Evolutionary conservation across 257 asterid species (phyloP).

Genomic region (Rubia yunnanensis): DNA sequence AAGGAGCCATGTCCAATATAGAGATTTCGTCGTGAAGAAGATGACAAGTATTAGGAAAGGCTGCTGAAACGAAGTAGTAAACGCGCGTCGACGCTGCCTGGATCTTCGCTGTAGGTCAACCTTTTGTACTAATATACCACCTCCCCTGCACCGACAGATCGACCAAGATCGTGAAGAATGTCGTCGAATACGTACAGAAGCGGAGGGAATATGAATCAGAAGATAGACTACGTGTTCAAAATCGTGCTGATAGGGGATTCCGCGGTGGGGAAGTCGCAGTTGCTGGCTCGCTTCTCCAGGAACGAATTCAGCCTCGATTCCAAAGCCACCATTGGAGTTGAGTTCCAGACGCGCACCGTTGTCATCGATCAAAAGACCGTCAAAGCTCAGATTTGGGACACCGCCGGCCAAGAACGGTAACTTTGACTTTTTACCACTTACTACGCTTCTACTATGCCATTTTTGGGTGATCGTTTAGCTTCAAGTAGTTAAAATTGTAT

Average conservation of each 20-base stretch:
- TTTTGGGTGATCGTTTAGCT: not conserved
- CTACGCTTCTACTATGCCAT: not conserved
- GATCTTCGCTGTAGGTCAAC: slow-evolving; percentile 5
- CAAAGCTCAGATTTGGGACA: slow-evolving; percentile 94
- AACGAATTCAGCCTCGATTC: slow-evolving; percentile 72
- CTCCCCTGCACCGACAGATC: not conserved
- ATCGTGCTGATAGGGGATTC: slow-evolving; percentile 75
- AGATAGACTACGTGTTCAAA: slow-evolving; percentile 68
- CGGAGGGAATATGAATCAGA: slow-evolving; percentile 56
- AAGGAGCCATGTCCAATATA: not conserved
- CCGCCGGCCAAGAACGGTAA: slow-evolving; percentile 86
- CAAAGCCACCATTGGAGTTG: slow-evolving; percentile 74
- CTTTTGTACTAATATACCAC: not conserved
- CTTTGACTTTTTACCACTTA: no score
- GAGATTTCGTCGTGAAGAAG: not conserved
- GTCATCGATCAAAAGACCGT: slow-evolving; percentile 50
- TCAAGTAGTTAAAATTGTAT: not conserved
- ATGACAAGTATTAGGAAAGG: not conserved
- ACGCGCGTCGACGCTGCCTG: slow-evolving; percentile 4
- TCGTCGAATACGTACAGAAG: slow-evolving; percentile 12
- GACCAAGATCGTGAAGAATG: not conserved
- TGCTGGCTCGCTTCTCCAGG: slow-evolving; percentile 59
- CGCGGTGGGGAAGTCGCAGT: slow-evolving; percentile 83
- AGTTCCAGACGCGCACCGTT: slow-evolving; percentile 67
- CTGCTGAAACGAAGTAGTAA: not conserved